Conservation (phyloP, 1,284 basidiomycete species). For the Puccinia brachypodii region DNA sequence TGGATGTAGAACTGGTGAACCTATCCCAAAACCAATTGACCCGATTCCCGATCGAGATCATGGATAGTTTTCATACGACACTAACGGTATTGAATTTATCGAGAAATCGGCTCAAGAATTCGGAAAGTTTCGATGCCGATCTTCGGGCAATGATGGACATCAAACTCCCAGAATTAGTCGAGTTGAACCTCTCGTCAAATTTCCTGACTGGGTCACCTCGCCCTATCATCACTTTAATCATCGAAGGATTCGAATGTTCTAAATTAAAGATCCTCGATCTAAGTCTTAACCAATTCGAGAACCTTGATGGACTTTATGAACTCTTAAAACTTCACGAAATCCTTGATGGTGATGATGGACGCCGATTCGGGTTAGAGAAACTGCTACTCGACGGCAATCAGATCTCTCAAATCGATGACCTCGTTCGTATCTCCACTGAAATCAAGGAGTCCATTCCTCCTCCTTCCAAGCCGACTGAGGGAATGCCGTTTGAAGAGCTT, state of each 20-base stretch:
- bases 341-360: not conserved
- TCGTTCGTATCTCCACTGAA: constrained; percentile 1
- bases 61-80: not conserved
- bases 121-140: not conserved
- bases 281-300: constrained; percentile 28
- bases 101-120: constrained; percentile 16
- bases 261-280: constrained; percentile 17
- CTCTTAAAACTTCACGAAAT: constrained; percentile 1
- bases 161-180: constrained; percentile 1
- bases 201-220: not conserved
- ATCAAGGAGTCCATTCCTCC: not conserved
- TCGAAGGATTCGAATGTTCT: constrained; percentile 12
- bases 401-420: constrained; percentile 20
- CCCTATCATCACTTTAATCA: not conserved
- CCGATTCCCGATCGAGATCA: constrained; percentile 11
- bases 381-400: constrained; percentile 20
- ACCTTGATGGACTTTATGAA: constrained; percentile 10
- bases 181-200: constrained; percentile 36
- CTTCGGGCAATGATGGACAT: not conserved
- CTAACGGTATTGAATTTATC: constrained; percentile 30
- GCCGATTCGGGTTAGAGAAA: not conserved
- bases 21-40: constrained; percentile 23
- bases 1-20: constrained; percentile 2
- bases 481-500: not conserved
- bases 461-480: not conserved